phyloP scores from a whole-genome alignment of 2,329 filamentous ascomycete genomes.

The Ascochyta fabae region DNA sequence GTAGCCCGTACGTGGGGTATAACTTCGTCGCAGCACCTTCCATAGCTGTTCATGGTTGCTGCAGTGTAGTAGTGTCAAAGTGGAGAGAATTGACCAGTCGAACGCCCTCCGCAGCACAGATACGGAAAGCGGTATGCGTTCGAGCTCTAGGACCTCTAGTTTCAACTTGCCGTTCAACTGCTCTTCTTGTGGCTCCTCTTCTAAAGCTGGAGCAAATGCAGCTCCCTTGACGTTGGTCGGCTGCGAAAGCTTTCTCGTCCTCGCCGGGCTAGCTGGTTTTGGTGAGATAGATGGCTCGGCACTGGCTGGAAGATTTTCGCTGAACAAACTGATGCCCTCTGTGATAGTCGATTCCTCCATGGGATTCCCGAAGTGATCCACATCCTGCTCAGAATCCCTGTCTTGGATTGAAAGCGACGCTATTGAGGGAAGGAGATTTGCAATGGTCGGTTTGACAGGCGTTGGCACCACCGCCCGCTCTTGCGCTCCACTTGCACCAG shows the following conservation, averaged over 20 bases:
- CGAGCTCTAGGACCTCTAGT: constrained; percentile 76
- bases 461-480: constrained; percentile 26
- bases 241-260: neutral
- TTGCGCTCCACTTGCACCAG: constrained; percentile 11
- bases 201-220: constrained; percentile 4
- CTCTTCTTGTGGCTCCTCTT: constrained; percentile 36
- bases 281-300: constrained; percentile 16
- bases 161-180: constrained; percentile 65
- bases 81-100: constrained; percentile 76
- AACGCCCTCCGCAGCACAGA: constrained; percentile 72
- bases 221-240: constrained; percentile 9
- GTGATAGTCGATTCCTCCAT: constrained; percentile 30
- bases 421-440: constrained; percentile 26
- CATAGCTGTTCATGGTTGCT: constrained; percentile 75
- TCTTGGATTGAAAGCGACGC: constrained; percentile 32
- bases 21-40: constrained; percentile 69
- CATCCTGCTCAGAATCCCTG: constrained; percentile 37
- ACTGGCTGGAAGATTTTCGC: constrained; percentile 22
- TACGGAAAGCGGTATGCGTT: constrained; percentile 75
- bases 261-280: neutral
- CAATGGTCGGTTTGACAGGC: constrained; percentile 26
- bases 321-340: constrained; percentile 37
- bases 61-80: constrained; percentile 76
- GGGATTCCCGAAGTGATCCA: constrained; percentile 37
- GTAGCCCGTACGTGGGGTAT: constrained; percentile 47